Evolutionary conservation across 495 filamentous ascomycete genomes (phyloP).

Genomic region (Articulospora tetracladia): DNA sequence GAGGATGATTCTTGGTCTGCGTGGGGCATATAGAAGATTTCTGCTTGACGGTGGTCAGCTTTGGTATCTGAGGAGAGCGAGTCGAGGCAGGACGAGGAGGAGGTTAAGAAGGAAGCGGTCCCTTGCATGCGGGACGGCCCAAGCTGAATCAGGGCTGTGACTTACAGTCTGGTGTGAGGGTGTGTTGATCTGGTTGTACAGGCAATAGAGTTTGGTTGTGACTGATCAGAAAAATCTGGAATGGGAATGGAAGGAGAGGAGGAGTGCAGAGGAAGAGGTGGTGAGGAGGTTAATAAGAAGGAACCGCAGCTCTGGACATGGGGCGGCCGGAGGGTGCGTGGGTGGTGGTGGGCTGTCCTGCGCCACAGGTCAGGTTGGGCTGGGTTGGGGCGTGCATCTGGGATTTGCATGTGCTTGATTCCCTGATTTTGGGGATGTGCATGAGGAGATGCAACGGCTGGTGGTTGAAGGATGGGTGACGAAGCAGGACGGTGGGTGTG

Average conservation of each 20-base stretch:
- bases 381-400: not conserved
- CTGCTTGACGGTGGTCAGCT: conserved; percentile 2
- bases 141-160: not conserved
- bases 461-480: not conserved
- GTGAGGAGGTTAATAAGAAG: conserved; percentile 5
- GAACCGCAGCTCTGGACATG: not conserved
- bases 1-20: not conserved
- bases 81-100: not conserved
- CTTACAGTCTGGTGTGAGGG: not conserved
- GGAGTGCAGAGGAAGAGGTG: not conserved
- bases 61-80: not conserved
- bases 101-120: not conserved
- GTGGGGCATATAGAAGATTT: conserved; percentile 10
- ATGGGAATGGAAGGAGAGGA: not conserved
- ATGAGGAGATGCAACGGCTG: not conserved
- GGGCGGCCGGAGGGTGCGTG: not conserved
- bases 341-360: not conserved
- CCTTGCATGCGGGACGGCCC: not conserved
- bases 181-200: not conserved
- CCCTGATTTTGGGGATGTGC: conserved; percentile 3
- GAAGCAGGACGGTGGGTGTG: too few relatives aligned
- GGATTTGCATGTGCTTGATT: conserved; percentile 13
- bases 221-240: not conserved
- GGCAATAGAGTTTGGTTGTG: not conserved
- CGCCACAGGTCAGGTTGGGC: conserved; percentile 8